Percentiles rank a stretch among this genome's conserved stretches.
Evolutionary conservation across 176 grass and related monocot species (phyloP).

Genomic region (Oryza meyeriana): DNA sequence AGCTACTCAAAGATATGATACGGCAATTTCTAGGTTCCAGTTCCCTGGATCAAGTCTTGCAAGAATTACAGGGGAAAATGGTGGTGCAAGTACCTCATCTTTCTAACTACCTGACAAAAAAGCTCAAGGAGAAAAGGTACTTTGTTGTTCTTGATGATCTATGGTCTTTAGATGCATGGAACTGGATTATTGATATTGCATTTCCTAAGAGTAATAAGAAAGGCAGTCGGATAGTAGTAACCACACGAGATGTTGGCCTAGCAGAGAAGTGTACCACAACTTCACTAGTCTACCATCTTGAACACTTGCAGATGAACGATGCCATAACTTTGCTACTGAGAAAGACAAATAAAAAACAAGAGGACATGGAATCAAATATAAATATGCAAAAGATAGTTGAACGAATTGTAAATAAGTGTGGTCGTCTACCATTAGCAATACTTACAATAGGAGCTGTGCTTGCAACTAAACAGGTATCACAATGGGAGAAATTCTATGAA

Average conservation of each 20-base stretch:
- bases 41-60: not conserved
- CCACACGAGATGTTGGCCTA: not conserved
- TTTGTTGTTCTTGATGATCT: conserved; percentile 40
- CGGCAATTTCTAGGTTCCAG: not conserved
- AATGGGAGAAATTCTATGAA: not conserved
- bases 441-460: not conserved
- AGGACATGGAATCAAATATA: not conserved
- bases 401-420: not conserved
- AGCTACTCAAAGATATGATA: not conserved
- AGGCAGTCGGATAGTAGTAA: not conserved
- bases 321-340: not conserved
- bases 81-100: not conserved
- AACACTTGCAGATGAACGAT: not conserved
- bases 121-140: not conserved
- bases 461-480: no score
- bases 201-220: not conserved
- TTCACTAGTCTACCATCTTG: not conserved
- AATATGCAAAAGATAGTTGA: not conserved
- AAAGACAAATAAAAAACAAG: not conserved
- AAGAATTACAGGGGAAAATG: not conserved
- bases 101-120: fast-evolving
- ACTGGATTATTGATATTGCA: not conserved
- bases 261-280: not conserved
- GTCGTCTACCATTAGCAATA: not conserved
- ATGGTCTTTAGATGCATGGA: not conserved